Conservation (phyloP, 129 eudicot species). For the Oenanthe sinensis region DNA sequence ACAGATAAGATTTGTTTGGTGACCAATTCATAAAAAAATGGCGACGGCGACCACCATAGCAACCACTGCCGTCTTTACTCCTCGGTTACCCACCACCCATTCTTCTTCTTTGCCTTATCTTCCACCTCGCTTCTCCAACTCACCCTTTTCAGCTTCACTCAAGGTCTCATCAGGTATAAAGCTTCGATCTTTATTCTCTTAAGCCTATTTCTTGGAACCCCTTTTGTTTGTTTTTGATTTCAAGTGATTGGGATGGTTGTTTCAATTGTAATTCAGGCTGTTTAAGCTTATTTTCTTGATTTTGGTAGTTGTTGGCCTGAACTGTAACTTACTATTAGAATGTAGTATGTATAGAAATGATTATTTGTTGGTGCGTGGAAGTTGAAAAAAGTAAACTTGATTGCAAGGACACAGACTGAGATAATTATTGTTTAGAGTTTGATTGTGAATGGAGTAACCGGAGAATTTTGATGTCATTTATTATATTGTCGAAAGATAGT, state of each 20-base stretch:
- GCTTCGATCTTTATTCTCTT: conserved; percentile 2
- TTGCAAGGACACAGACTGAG: neutral
- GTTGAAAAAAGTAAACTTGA: neutral
- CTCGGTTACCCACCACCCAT: conserved; percentile 23
- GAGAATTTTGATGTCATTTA: neutral
- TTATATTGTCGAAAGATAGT: neutral
- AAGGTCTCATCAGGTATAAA: conserved; percentile 44
- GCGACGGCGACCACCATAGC: conserved; percentile 45
- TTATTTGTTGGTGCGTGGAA: too few species aligned
- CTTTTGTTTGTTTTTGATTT: neutral
- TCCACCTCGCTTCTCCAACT: conserved; percentile 34
- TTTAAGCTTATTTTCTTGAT: neutral
- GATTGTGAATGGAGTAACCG: neutral
- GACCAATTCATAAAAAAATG: neutral
- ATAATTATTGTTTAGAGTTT: neutral
- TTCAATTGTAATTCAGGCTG: neutral
- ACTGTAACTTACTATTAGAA: neutral
- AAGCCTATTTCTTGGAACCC: conserved; percentile 29
- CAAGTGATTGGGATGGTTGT: neutral
- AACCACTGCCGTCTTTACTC: conserved; percentile 38
- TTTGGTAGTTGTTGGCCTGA: neutral
- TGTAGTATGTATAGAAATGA: neutral
- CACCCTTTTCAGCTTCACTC: conserved; percentile 27
- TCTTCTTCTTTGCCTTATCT: conserved; percentile 46
- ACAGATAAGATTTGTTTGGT: conserved; percentile 20